Evolutionary conservation across 2,329 filamentous ascomycete species (phyloP), one percentile per base, ranked within the genome.

Genomic region (Fusarium tricinctum): DNA sequence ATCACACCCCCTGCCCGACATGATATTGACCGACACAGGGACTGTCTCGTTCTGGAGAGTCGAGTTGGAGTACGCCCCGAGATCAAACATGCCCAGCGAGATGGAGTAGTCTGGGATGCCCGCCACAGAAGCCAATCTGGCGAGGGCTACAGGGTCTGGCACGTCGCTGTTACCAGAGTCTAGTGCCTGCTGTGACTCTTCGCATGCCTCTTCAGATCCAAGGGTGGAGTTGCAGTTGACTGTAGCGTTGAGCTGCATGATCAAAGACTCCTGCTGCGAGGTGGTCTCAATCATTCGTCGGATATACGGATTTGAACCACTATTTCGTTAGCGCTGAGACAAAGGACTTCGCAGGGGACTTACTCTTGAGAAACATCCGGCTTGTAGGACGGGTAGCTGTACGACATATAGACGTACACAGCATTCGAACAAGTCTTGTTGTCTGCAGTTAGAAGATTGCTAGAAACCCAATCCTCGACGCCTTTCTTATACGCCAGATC

Each of bases 21-120:
- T 58, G 0, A 67, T 50, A 7, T 63, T 47, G 1, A 44, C 33
- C 6, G 28, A 30, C 4, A 30, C 28, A 30, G 28, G 28, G 10
- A 30, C 28, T 5, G 23, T 38, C 12, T 67, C 33, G 2, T 58
- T 67, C 15, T 67, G 48, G 0, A 63, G 39, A 0, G 51, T 50
- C 2, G 58, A 57, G 4, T 63, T 46, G 0, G 63, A 67, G 12
- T 49, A 43, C 2, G 8, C 20, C 1, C 63, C 57, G 0, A 63
- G 32, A 8, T 58, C 57, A 12, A 63, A 67, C 20, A 59, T 62
- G 8, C 63, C 63, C 9, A 67, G 22, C 0, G 63, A 50, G 4
- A 67, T 48, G 9, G 63, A 43, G 8, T 67, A 67, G 17, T 67
- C 63, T 7, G 63, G 63, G 2, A 67, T 13, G 0, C 63, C 63